Conservation (phyloP, 2,329 filamentous ascomycete species). For the Ophidiomyces ophidiicola region DNA sequence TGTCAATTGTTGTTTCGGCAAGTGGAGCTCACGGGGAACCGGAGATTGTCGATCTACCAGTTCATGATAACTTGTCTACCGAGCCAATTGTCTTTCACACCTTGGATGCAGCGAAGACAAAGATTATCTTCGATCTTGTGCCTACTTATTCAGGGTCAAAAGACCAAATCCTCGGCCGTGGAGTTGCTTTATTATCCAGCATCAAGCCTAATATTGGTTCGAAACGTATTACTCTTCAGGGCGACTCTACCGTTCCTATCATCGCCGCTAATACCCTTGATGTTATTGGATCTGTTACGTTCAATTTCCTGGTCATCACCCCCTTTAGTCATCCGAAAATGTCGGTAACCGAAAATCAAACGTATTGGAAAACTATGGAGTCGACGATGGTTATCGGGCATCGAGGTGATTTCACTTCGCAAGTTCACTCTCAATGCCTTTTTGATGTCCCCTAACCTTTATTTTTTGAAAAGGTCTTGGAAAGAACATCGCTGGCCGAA, state of each 20-base stretch:
- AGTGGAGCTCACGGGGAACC: slow-evolving; percentile 74
- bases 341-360: slow-evolving; percentile 78
- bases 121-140: slow-evolving; percentile 85
- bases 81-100: slow-evolving; percentile 87
- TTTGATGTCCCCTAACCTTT: slow-evolving; percentile 9
- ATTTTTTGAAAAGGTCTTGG: slow-evolving; percentile 52
- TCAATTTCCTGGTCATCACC: slow-evolving; percentile 91
- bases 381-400: slow-evolving; percentile 73
- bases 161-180: slow-evolving; percentile 76
- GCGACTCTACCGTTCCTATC: slow-evolving; percentile 84
- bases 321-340: slow-evolving; percentile 91
- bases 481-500: slow-evolving; percentile 75
- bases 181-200: slow-evolving; percentile 73
- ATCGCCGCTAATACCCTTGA: slow-evolving; percentile 70
- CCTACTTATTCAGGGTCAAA: slow-evolving; percentile 79
- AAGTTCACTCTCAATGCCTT: slow-evolving; percentile 13
- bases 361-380: slow-evolving; percentile 88
- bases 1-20: slow-evolving; percentile 83
- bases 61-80: slow-evolving; percentile 86
- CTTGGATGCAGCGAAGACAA: slow-evolving; percentile 64
- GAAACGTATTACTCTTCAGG: slow-evolving; percentile 82
- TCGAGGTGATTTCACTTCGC: slow-evolving; percentile 32
- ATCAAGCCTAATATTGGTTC: slow-evolving; percentile 72
- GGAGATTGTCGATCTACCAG: slow-evolving; percentile 78
- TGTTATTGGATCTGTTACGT: slow-evolving; percentile 87